Evolutionary conservation across 208 protist genomes (phyloP).

Genomic region (Trypanosoma avium): DNA sequence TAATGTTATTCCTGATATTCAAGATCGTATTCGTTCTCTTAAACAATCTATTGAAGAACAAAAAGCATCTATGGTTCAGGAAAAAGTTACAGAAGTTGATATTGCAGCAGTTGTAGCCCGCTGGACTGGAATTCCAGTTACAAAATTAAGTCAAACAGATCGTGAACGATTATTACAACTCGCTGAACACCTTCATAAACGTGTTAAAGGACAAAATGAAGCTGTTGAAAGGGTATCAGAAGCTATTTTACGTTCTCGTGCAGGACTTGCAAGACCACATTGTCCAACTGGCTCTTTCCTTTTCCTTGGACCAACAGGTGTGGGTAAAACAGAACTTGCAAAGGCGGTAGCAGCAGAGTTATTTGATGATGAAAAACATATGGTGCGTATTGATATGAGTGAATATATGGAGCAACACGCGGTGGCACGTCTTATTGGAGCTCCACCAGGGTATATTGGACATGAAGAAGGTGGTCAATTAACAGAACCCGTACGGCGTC

Average conservation of each 20-base stretch:
- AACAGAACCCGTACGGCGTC: conserved; percentile 94
- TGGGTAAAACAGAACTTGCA: conserved; percentile 92
- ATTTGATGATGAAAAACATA: conserved; percentile 93
- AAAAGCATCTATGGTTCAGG: conserved; percentile 57
- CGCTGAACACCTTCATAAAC: conserved; percentile 36
- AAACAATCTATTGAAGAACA: conserved; percentile 70
- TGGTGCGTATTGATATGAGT: conserved; percentile 96
- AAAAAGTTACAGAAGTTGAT: conserved; percentile 73
- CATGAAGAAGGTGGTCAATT: conserved; percentile 96
- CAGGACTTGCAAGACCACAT: conserved; percentile 68
- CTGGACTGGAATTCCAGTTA: conserved; percentile 96
- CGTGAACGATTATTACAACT: conserved; percentile 70
- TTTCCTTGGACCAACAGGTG: conserved; percentile 92
- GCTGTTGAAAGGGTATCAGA: conserved; percentile 91
- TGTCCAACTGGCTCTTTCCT: conserved; percentile 91
- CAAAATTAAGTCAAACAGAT: conserved; percentile 68
- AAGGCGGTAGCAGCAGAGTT: conserved; percentile 92
- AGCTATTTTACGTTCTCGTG: conserved; percentile 89
- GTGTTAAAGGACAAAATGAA: conserved; percentile 93
- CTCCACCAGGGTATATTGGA: conserved; percentile 96
- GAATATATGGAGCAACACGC: conserved; percentile 96
- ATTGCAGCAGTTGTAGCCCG: conserved; percentile 92
- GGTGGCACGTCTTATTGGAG: conserved; percentile 92
- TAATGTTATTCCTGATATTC: conserved; percentile 94
- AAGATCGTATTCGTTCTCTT: conserved; percentile 73